These are phyloP conservation scores for Gracilaria gracilis DNA, from an alignment of 23 red algal genomes.

Conservation along the genomic window DNA sequence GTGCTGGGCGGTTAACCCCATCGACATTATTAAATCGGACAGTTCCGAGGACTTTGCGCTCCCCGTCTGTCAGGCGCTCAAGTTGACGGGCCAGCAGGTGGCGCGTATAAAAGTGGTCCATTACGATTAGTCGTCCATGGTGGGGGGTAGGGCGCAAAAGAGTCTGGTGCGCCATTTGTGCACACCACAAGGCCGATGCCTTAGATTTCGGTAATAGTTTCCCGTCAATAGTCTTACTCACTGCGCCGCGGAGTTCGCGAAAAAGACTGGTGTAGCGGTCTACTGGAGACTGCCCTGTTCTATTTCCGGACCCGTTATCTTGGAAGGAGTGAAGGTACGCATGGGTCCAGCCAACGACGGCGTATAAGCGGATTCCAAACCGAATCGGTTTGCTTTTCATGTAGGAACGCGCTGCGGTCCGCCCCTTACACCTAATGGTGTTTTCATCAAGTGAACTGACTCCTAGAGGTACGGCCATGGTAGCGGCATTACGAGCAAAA, in stretches of 20 bases:
- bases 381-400: neutral
- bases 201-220: too few relatives aligned
- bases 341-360: constrained; percentile 2
- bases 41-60: neutral
- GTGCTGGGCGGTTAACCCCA: too few relatives aligned
- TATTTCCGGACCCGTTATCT: too few relatives aligned
- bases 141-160: neutral
- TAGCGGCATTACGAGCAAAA: neutral
- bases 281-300: too few relatives aligned
- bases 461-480: neutral
- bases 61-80: neutral
- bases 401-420: too few relatives aligned
- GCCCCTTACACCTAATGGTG: too few relatives aligned
- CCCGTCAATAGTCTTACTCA: neutral
- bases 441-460: too few relatives aligned
- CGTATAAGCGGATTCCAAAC: constrained; percentile 3
- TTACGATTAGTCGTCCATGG: neutral
- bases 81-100: neutral
- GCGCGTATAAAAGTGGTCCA: neutral
- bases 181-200: too few relatives aligned
- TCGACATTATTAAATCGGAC: too few relatives aligned
- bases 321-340: too few relatives aligned
- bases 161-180: too few relatives aligned
- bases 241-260: neutral
- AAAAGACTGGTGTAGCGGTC: constrained; percentile 1